These are phyloP conservation scores for Aspergillus persii DNA, from an alignment of 2,329 filamentous ascomycete genomes.

Conservation along the genomic window DNA sequence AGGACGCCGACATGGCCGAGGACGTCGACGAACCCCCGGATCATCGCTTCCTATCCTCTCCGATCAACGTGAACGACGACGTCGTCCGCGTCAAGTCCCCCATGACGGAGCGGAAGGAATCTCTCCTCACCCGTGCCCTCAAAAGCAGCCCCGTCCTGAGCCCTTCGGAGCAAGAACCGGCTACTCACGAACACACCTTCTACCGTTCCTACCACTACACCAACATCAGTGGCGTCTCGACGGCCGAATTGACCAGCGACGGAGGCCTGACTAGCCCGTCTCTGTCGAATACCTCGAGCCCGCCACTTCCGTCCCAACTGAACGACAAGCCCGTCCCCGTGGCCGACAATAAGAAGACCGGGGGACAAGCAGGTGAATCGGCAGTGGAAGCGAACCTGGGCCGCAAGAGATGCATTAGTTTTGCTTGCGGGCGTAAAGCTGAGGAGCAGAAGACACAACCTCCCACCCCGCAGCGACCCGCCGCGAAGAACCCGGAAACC, in stretches of 20 bases:
- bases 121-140: conserved; percentile 82
- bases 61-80: conserved; percentile 29
- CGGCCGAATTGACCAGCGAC: conserved; percentile 91
- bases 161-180: conserved; percentile 31
- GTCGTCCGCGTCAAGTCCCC: conserved; percentile 48
- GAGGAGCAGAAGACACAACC: conserved; percentile 39
- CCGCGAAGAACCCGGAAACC: conserved; percentile 17
- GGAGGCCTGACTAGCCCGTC: conserved; percentile 86
- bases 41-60: conserved; percentile 27
- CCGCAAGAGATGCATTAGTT: conserved; percentile 87
- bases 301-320: conserved; percentile 60
- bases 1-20: conserved; percentile 64
- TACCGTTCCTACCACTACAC: conserved; percentile 60
- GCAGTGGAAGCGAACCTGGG: conserved; percentile 63
- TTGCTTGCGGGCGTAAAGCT: conserved; percentile 74
- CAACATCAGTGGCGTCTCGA: conserved; percentile 76
- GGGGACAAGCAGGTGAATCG: conserved; percentile 48
- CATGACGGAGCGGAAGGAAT: conserved; percentile 63
- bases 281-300: conserved; percentile 83
- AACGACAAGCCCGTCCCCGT: conserved; percentile 20
- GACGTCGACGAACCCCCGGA: conserved; percentile 92
- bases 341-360: conserved; percentile 22
- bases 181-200: conserved; percentile 55
- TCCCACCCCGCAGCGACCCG: conserved; percentile 22
- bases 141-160: conserved; percentile 61